Evolutionary conservation across 495 filamentous ascomycete species (phyloP), one percentile per base, ranked within the genome.

Genomic region (Amorphotheca resinae): DNA sequence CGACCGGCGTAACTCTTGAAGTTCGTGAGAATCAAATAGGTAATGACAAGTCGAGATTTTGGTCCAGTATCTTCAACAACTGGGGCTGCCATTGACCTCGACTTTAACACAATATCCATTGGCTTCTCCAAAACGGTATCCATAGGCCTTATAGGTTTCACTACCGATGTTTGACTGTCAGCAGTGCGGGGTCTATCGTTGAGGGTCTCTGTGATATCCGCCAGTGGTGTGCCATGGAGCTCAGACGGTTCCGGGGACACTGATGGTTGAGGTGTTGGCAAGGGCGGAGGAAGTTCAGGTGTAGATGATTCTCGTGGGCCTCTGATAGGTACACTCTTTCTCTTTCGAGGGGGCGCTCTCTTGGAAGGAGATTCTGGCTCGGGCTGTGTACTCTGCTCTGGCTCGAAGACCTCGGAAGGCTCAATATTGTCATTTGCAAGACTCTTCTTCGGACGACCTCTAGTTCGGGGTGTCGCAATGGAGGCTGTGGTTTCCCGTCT

Each of bases 1-100:
- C 80, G 70, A 11, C 91, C 91, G 33, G 91, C 91, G 61, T 98
- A 98, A 59, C 87, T 95, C 69, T 98, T 98, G 72, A 98, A 98
- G 60, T 98, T 96, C 42, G 71, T 86, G 31, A 98, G 69, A 44
- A 91, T 74, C 38, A 98, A 63, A 49, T 91, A 82, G 20, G 84
- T 87, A 47, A 98, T 95, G 40, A 95, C 87, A 46, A 88, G 82
- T 41, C 91, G 80, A 45, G 82, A 62, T 57, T 84, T 89, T 11
- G 87, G 82, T 1, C 71, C 84, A 5, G 70, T 73, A 14, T 88
- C 83, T 54, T 84, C 77, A 17, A 75, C 64, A 30, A 69, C 63
- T 9, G 82, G 74, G 22, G 77, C 64, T 3, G 72, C 72, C 54
- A 82, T 70, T 16, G 76, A 76, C 39, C 89, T 80, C 22, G 86